These are phyloP conservation scores for Aspergillus diversus DNA, from an alignment of 495 filamentous ascomycete genomes.

Conservation along the genomic window DNA sequence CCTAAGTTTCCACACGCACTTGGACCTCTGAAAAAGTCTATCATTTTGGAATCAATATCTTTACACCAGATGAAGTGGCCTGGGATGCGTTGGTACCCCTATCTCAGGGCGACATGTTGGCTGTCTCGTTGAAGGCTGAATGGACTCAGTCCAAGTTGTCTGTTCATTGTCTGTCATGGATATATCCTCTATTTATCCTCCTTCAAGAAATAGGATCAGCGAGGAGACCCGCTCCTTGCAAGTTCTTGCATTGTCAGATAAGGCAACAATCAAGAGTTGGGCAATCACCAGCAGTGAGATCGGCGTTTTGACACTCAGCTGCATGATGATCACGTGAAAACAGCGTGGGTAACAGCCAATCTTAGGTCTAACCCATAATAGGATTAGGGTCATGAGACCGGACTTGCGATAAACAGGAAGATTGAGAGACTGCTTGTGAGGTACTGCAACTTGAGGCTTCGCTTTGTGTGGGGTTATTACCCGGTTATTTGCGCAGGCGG, in stretches of 20 bases:
- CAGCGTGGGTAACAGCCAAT: conserved; percentile 1
- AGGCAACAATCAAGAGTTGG: conserved; percentile 25
- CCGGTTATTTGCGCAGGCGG: not conserved
- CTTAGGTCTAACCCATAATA: conserved; percentile 17
- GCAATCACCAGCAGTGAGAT: conserved; percentile 18
- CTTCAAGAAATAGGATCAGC: conserved; percentile 60
- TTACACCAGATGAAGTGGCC: not conserved
- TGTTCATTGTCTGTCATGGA: conserved; percentile 40
- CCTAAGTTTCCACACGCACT: not conserved
- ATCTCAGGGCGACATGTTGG: conserved; percentile 39
- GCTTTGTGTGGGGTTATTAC: not conserved
- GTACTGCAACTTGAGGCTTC: too few relatives aligned
- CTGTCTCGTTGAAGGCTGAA: conserved; percentile 50
- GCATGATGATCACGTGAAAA: conserved; percentile 13
- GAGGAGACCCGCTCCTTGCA: conserved; percentile 42
- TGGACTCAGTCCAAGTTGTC: conserved; percentile 55
- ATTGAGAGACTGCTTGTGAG: conserved; percentile 11
- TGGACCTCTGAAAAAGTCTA: not conserved
- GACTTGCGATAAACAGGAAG: not conserved
- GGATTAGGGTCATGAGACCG: conserved; percentile 24
- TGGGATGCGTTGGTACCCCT: conserved; percentile 25
- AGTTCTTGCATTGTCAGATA: conserved; percentile 39
- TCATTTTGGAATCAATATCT: not conserved
- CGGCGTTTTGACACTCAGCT: conserved; percentile 8
- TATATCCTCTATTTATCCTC: conserved; percentile 64